These are phyloP conservation scores for Raphanus sativus DNA, from an alignment of 345 rosid genomes.

Conservation along the genomic window DNA sequence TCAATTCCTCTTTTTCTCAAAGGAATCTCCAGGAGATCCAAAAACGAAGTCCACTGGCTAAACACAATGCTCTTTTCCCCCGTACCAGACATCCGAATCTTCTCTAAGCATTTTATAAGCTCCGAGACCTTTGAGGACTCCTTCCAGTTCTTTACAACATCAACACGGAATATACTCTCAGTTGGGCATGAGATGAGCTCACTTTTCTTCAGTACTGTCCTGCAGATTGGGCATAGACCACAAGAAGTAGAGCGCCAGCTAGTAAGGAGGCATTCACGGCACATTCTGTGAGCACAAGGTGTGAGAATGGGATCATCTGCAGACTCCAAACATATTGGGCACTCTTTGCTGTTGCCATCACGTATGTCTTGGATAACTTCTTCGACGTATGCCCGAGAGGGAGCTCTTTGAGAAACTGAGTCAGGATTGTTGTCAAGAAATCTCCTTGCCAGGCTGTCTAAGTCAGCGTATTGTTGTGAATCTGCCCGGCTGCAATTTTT, in stretches of 20 bases:
- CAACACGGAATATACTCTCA: constrained; percentile 53
- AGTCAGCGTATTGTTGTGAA: constrained; percentile 56
- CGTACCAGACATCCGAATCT: constrained; percentile 35
- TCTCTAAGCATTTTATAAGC: constrained; percentile 56
- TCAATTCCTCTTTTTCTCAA: constrained; percentile 45
- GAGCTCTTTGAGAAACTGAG: constrained; percentile 31
- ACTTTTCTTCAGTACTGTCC: constrained; percentile 42
- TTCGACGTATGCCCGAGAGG: constrained; percentile 50
- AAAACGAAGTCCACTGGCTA: constrained; percentile 74
- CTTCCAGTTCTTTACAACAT: constrained; percentile 61
- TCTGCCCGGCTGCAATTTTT: constrained; percentile 36
- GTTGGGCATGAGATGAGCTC: constrained; percentile 63
- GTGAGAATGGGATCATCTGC: constrained; percentile 75
- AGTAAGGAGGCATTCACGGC: constrained; percentile 64
- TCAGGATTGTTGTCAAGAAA: constrained; percentile 50
- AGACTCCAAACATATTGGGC: constrained; percentile 67
- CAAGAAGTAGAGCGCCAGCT: constrained; percentile 52
- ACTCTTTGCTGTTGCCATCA: constrained; percentile 51
- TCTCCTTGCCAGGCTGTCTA: constrained; percentile 58
- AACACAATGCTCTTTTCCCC: constrained; percentile 66
- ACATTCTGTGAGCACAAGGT: constrained; percentile 69
- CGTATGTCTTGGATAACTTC: constrained; percentile 57
- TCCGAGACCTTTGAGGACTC: constrained; percentile 63
- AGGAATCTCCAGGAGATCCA: constrained; percentile 64
- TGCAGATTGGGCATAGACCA: constrained; percentile 61